Evolutionary conservation across 1,139 yeast genomes (phyloP).

Genomic region (Starmera stellimalicola): DNA sequence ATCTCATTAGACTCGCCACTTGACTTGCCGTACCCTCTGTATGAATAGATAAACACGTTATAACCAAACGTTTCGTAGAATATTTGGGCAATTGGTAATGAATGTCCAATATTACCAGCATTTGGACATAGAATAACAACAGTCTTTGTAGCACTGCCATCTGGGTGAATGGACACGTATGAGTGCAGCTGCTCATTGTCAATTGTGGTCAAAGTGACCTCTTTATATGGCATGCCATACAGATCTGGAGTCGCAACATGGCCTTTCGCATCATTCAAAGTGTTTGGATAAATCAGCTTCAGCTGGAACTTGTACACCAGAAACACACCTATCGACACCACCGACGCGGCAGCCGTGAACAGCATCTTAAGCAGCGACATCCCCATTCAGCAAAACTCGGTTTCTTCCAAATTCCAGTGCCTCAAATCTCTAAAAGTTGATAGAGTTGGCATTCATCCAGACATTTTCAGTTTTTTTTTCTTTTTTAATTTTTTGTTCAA

Average conservation of each 20-base stretch:
- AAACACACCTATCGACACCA: constrained; percentile 30
- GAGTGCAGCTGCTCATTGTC: constrained; percentile 55
- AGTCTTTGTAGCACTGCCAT: constrained; percentile 43
- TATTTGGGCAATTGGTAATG: constrained; percentile 70
- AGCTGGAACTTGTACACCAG: constrained; percentile 64
- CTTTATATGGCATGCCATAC: constrained; percentile 62
- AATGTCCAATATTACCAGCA: constrained; percentile 95
- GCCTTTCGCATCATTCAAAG: constrained; percentile 68
- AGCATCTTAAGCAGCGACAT: constrained; percentile 18
- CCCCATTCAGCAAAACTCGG: background rate
- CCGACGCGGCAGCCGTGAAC: constrained; percentile 20
- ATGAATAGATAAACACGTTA: constrained; percentile 80
- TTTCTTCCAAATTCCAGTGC: background rate
- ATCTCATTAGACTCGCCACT: constrained; percentile 69
- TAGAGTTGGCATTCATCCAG: background rate
- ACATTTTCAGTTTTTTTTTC: constrained; percentile 1
- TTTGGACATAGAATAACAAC: constrained; percentile 79
- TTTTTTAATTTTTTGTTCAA: background rate
- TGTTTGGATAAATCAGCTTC: constrained; percentile 71
- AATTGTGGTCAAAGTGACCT: constrained; percentile 47
- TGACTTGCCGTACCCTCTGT: constrained; percentile 87
- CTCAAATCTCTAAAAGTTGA: background rate
- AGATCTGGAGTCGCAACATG: constrained; percentile 72
- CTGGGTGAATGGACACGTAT: constrained; percentile 36
- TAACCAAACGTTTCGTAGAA: constrained; percentile 57